A percentile compares a stretch with the other conserved stretches of the same genome.
These are phyloP conservation scores for Pestalotiopsis sp. DNA, from an alignment of 2,329 filamentous ascomycete species.

Conservation along the genomic window DNA sequence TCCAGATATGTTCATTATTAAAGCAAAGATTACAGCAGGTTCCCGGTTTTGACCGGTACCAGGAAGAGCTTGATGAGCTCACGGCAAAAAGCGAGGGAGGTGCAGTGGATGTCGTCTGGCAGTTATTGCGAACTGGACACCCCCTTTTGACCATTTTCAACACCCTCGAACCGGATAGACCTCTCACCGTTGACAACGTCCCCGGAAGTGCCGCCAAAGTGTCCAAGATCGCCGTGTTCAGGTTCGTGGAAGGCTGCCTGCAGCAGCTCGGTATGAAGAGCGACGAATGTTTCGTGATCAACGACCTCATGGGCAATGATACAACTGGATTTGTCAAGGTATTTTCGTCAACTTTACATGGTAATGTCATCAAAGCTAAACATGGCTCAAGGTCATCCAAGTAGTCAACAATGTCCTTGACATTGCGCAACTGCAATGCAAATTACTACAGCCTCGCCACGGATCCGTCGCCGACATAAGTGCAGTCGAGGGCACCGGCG, in stretches of 20 bases:
- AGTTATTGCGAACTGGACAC: slow-evolving; percentile 77
- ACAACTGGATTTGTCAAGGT: slow-evolving; percentile 98
- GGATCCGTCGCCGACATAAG: slow-evolving; percentile 37
- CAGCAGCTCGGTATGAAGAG: slow-evolving; percentile 77
- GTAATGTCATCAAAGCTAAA: background rate
- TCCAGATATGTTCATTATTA: slow-evolving; percentile 89
- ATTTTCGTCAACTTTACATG: slow-evolving; percentile 10
- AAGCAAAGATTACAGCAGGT: slow-evolving; percentile 81
- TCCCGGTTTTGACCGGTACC: slow-evolving; percentile 75
- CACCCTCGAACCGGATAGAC: slow-evolving; percentile 69
- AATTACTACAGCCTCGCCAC: slow-evolving; percentile 63
- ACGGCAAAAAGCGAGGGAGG: slow-evolving; percentile 64
- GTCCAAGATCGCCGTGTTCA: slow-evolving; percentile 85
- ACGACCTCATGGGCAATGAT: slow-evolving; percentile 88
- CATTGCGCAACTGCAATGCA: slow-evolving; percentile 74
- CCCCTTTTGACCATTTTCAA: slow-evolving; percentile 91
- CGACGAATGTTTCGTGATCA: slow-evolving; percentile 87
- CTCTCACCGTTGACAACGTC: slow-evolving; percentile 66
- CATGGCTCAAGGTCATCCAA: slow-evolving; percentile 66
- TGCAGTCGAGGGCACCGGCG: slow-evolving; percentile 46
- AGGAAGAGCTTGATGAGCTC: slow-evolving; percentile 70
- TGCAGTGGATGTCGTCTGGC: slow-evolving; percentile 90
- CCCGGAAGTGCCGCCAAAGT: slow-evolving; percentile 67
- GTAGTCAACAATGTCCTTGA: slow-evolving; percentile 93
- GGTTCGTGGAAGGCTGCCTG: slow-evolving; percentile 88